phyloP scores from a whole-genome alignment of 1,284 basidiomycete genomes.

The Athelia sp. region DNA sequence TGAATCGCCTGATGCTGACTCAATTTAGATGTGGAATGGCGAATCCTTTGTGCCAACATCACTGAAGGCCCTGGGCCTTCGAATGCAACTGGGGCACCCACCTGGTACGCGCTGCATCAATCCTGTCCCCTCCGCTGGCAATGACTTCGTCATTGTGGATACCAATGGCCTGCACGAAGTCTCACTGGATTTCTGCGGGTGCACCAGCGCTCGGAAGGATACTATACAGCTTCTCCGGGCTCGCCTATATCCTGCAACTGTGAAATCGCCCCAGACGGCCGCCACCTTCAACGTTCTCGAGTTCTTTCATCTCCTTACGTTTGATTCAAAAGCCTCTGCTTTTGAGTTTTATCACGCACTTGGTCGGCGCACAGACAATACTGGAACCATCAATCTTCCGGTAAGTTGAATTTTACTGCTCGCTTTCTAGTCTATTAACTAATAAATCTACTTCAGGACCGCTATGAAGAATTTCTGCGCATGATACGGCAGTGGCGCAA shows the following conservation, averaged over 20 bases:
- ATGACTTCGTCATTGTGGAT: background rate
- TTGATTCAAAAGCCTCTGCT: background rate
- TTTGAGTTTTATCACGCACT: background rate
- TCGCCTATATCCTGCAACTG: background rate
- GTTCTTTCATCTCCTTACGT: background rate
- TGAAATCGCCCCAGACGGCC: background rate
- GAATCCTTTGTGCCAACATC: background rate
- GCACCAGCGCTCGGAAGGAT: background rate
- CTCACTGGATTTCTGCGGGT: background rate
- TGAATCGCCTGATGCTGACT: background rate
- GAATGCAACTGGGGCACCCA: background rate
- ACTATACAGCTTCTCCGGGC: background rate
- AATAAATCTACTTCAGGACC: constrained; percentile 14
- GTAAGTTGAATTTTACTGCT: background rate
- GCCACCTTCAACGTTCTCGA: background rate
- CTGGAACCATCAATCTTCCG: background rate
- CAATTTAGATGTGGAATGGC: background rate
- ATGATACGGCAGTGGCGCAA: constrained; percentile 25
- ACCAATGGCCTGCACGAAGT: background rate
- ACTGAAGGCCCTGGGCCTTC: background rate
- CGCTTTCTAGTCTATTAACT: background rate
- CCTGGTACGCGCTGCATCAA: background rate
- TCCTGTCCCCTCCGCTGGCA: background rate
- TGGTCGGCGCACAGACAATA: background rate
- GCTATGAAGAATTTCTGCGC: constrained; percentile 19